Conservation (phyloP, 2,329 filamentous ascomycete species). For the Sarocladium brachiariae region DNA sequence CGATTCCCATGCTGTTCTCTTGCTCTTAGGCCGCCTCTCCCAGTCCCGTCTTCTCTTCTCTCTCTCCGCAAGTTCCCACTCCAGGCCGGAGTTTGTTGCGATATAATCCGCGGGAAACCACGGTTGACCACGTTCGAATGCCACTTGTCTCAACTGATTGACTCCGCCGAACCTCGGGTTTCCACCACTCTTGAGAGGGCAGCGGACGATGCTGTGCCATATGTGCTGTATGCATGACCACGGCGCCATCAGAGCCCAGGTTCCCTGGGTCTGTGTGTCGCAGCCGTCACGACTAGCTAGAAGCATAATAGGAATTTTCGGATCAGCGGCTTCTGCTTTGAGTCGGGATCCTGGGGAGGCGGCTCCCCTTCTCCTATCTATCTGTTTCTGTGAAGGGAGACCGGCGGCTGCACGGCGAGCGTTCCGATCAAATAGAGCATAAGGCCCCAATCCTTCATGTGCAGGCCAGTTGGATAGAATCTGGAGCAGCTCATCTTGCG, state of each 20-base stretch:
- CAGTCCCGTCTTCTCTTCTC: conserved; percentile 71
- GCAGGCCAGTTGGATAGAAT: conserved; percentile 61
- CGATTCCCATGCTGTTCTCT: conserved; percentile 66
- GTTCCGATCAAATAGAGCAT: conserved; percentile 62
- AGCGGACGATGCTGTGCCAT: conserved; percentile 83
- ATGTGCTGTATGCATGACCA: conserved; percentile 84
- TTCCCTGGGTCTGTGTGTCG: conserved; percentile 50
- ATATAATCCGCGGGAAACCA: conserved; percentile 87
- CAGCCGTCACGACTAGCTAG: conserved; percentile 49
- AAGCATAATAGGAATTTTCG: conserved; percentile 70
- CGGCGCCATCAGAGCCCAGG: conserved; percentile 78
- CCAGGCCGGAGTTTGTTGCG: conserved; percentile 69
- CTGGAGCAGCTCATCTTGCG: conserved; percentile 43
- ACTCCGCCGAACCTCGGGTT: conserved; percentile 80
- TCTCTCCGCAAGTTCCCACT: conserved; percentile 65
- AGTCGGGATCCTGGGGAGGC: conserved; percentile 57
- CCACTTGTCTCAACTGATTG: conserved; percentile 69
- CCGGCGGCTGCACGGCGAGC: conserved; percentile 57
- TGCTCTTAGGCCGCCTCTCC: conserved; percentile 74
- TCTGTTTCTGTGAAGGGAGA: conserved; percentile 67
- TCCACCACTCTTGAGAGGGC: conserved; percentile 69
- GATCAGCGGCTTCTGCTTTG: conserved; percentile 52
- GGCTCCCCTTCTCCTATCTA: conserved; percentile 72
- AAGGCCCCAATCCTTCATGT: conserved; percentile 41
- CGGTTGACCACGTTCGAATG: conserved; percentile 69